phyloP scores from a whole-genome alignment of 306 rosid genomes.

The Acacia confusa region DNA sequence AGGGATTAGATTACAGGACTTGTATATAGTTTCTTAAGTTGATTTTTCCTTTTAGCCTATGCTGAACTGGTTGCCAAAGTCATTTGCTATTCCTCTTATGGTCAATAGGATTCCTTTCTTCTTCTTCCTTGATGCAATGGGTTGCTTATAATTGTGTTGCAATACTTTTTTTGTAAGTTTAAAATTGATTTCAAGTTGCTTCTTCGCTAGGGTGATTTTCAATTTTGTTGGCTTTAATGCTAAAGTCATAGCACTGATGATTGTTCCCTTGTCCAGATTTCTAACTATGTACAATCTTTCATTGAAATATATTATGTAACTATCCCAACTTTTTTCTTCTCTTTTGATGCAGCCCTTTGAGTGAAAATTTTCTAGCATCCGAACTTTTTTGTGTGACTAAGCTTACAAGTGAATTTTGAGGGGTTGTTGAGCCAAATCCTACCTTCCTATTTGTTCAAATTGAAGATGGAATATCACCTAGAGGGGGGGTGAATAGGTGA shows the following conservation, averaged over 20 bases:
- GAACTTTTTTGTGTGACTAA: too few species aligned
- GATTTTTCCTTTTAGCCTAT: background rate
- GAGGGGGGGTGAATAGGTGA: too few species aligned
- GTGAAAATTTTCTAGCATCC: too few species aligned
- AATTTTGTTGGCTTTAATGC: background rate
- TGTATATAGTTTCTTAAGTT: background rate
- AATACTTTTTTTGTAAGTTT: too few species aligned
- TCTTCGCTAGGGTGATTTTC: background rate
- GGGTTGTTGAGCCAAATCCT: too few species aligned
- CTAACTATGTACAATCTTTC: background rate
- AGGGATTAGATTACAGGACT: background rate
- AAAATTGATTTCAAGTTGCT: background rate
- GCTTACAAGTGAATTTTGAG: too few species aligned
- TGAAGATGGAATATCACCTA: too few species aligned
- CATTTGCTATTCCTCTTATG: background rate
- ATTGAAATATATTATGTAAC: background rate
- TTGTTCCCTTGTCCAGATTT: background rate
- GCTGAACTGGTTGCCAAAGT: background rate
- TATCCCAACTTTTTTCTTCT: too few species aligned
- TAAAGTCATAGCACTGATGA: background rate
- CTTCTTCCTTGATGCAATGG: background rate
- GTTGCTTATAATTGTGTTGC: background rate
- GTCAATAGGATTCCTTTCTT: background rate
- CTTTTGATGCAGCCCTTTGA: background rate
- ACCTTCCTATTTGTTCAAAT: too few species aligned